These are phyloP conservation scores for Primulina eburnea DNA, from an alignment of 257 asterid genomes.

Conservation along the genomic window DNA sequence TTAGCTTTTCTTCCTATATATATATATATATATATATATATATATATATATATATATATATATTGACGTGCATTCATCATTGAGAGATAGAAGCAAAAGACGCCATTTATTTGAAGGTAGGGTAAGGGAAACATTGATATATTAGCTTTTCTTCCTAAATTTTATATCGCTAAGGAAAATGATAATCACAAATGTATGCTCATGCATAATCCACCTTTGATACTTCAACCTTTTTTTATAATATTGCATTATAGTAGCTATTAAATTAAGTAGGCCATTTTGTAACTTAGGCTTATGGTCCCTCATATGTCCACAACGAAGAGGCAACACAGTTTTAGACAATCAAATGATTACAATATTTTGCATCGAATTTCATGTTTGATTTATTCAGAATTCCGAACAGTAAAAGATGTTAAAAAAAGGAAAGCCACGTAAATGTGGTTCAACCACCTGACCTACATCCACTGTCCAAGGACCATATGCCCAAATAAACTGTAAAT, in stretches of 20 bases:
- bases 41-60: too few species aligned
- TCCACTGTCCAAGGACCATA: background rate
- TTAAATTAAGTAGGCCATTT: too few species aligned
- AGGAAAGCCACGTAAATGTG: background rate
- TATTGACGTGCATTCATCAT: constrained; percentile 1
- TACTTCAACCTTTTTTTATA: too few species aligned
- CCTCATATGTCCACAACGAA: background rate
- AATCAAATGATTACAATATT: background rate
- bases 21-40: too few species aligned
- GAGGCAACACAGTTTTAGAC: background rate
- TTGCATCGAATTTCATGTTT: background rate
- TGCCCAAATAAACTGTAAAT: background rate
- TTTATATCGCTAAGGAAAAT: background rate
- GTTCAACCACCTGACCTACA: background rate
- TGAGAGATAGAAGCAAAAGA: background rate
- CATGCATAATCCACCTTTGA: too few species aligned
- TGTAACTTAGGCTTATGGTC: background rate
- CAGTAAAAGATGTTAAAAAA: background rate
- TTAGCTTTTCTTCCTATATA: too few species aligned
- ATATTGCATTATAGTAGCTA: too few species aligned
- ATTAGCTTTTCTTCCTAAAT: background rate
- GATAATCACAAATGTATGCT: background rate
- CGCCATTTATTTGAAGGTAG: background rate
- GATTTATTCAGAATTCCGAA: background rate
- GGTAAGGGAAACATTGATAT: constrained; percentile 6